Evolutionary conservation across 768 basidiomycete species (phyloP), one percentile per base, ranked within the genome.

Genomic region (Lactarius sp.): DNA sequence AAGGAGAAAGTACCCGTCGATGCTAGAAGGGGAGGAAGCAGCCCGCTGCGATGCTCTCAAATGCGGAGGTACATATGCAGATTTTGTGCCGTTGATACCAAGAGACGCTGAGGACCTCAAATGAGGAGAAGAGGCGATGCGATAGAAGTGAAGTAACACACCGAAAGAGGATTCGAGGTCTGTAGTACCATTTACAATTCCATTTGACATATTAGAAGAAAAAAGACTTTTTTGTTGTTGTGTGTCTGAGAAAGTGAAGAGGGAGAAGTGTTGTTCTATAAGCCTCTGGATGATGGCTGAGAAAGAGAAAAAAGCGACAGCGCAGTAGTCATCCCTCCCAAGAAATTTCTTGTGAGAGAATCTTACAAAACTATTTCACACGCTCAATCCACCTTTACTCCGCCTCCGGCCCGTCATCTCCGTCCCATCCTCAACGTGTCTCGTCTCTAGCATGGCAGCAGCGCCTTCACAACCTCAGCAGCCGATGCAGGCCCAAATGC

Each of bases 31-130:
- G 64, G 80, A 76, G 69, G 87, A 83, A 75, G 85, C 85, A 83
- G 88, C 87, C 83, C 88, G 88, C 87, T 90, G 90, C 84, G 81
- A 75, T 77, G 80, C 83, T 81, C 92, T 90, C 81, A 91, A 75
- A 74, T 93, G 91, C 70, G 92, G 92, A 69, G 92, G 92, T 72
- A 94, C 89, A 80, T 94, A 94, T 66, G 92, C 83, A 72, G 87
- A 82, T 82, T 85, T 88, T 70, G 77, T 70, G 64, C 80, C 81
- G 71, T 81, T 83, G 75, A 92, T 83, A 73, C 85, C 83, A 73
- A 92, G 86, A 80, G 86, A 82, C 73, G 85, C 90, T 92, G 74
- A 7, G 60, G 53, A 47, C 56, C 55, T 47, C 52, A 20, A 44
- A 1, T 55, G 46, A 59, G 46, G 44, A 36, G 33, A 33, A 36